phyloP scores from a whole-genome alignment of 129 eudicot species.

The Dittrichia graveolens region DNA sequence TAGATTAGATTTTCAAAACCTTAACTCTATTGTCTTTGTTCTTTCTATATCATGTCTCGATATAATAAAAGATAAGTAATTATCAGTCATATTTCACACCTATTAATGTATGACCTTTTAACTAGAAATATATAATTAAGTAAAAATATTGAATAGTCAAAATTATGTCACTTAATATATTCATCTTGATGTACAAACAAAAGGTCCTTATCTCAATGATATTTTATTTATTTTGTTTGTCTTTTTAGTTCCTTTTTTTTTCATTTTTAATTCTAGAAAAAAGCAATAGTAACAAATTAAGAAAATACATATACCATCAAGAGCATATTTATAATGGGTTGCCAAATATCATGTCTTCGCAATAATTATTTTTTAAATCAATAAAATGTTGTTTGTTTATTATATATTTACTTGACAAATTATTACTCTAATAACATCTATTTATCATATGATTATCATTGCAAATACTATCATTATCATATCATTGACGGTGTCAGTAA shows the following conservation, averaged over 20 bases:
- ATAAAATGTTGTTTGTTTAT: too few species aligned
- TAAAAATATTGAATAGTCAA: not conserved
- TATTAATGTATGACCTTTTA: not conserved
- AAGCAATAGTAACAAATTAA: not conserved
- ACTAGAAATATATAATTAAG: not conserved
- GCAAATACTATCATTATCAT: too few species aligned
- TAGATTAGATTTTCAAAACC: too few species aligned
- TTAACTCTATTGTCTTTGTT: too few species aligned
- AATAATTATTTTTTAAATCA: not conserved
- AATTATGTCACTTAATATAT: not conserved
- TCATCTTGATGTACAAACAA: constrained; percentile 7
- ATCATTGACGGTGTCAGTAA: too few species aligned
- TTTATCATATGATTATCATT: too few species aligned
- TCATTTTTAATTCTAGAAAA: not conserved
- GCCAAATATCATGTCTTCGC: too few species aligned
- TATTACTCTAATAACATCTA: too few species aligned
- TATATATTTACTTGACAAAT: too few species aligned
- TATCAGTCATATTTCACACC: not conserved
- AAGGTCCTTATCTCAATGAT: constrained; percentile 1
- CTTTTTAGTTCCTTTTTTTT: not conserved
- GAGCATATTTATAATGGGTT: not conserved
- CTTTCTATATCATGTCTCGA: too few species aligned
- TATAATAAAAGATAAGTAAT: not conserved
- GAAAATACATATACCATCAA: not conserved
- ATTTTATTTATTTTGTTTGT: not conserved